These are phyloP conservation scores for Prosopis cineraria DNA, from an alignment of 306 rosid species.

Conservation along the genomic window DNA sequence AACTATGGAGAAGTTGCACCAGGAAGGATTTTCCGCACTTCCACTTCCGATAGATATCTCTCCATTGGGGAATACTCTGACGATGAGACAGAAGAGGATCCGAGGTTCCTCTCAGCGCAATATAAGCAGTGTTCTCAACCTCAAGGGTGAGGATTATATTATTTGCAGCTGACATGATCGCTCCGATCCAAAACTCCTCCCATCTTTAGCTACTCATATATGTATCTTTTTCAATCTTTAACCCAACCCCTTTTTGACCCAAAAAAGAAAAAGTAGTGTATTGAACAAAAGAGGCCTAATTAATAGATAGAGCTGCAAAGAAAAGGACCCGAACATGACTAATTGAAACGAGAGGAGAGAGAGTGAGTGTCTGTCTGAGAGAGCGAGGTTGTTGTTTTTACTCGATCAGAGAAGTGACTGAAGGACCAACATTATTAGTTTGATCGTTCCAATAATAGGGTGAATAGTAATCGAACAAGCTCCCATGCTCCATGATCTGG, in stretches of 20 bases:
- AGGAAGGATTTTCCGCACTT: neutral
- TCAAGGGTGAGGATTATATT: conserved; percentile 22
- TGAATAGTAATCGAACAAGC: conserved; percentile 66
- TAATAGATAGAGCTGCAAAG: conserved; percentile 21
- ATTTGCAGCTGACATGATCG: conserved; percentile 95
- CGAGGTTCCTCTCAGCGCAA: conserved; percentile 97
- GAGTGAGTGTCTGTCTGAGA: neutral
- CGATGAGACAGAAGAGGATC: conserved; percentile 64
- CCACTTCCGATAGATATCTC: neutral
- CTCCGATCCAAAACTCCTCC: conserved; percentile 83
- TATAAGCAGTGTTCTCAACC: conserved; percentile 45
- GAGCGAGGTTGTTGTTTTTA: neutral
- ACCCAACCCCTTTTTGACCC: conserved; percentile 32
- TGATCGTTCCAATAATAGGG: conserved; percentile 75
- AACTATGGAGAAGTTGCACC: conserved; percentile 29
- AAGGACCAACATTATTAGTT: conserved; percentile 59
- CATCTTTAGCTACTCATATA: conserved; percentile 37
- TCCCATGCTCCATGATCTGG: conserved; percentile 58
- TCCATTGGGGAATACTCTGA: conserved; percentile 24
- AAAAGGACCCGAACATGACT: conserved; percentile 31
- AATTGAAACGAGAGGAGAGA: conserved; percentile 33
- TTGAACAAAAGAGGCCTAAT: conserved; percentile 26
- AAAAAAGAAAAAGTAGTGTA: conserved; percentile 14
- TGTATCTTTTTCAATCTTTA: conserved; percentile 22
- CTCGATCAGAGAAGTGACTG: conserved; percentile 80